These are phyloP conservation scores for Fusarium tupiense DNA, from an alignment of 2,329 filamentous ascomycete species.

Conservation along the genomic window DNA sequence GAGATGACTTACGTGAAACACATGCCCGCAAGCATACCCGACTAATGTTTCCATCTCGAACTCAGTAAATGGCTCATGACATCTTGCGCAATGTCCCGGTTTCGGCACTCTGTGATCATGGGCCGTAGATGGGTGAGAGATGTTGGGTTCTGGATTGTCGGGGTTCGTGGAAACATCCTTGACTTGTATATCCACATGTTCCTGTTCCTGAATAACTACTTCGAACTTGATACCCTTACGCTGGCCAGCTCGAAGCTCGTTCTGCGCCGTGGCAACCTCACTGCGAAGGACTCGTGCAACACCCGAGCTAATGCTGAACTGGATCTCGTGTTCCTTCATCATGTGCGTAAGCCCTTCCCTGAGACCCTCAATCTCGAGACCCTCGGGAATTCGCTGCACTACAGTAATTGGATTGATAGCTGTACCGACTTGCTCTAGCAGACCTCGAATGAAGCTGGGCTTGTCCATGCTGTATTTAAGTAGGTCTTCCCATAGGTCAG, in stretches of 20 bases:
- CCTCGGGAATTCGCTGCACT: conserved; percentile 89
- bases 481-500: conserved; percentile 93
- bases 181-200: conserved; percentile 56
- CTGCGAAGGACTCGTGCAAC: conserved; percentile 87
- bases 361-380: conserved; percentile 90
- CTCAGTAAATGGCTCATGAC: conserved; percentile 65
- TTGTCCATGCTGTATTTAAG: conserved; percentile 98
- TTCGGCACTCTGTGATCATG: conserved; percentile 49
- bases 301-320: conserved; percentile 89
- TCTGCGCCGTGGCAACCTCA: conserved; percentile 88
- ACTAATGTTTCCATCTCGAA: conserved; percentile 77
- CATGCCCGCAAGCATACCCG: conserved; percentile 84
- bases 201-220: conserved; percentile 61
- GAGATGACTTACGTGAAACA: conserved; percentile 81
- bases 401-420: conserved; percentile 92
- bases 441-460: conserved; percentile 88
- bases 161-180: conserved; percentile 51
- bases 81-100: conserved; percentile 69
- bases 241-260: conserved; percentile 80
- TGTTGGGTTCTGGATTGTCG: conserved; percentile 32
- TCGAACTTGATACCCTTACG: conserved; percentile 91
- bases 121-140: conserved; percentile 29
- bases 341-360: conserved; percentile 89
- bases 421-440: conserved; percentile 94
- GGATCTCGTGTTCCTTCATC: conserved; percentile 95